Conservation (phyloP, 805 yeast genomes). For the Candida pseudoglaebosa region DNA sequence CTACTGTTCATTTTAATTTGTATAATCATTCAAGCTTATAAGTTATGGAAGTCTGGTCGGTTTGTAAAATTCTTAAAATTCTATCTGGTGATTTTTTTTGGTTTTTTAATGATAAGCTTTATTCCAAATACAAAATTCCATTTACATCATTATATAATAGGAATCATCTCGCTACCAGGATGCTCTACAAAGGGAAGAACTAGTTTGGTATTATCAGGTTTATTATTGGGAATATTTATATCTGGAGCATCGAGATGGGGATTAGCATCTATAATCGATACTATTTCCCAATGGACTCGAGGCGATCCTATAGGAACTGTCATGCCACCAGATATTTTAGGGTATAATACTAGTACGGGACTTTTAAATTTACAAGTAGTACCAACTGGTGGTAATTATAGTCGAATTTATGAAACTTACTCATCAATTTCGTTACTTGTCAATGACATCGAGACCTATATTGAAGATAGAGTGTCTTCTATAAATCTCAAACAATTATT, state of each 20-base stretch:
- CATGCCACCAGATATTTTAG: slow-evolving; percentile 48
- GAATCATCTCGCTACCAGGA: slow-evolving; percentile 75
- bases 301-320: slow-evolving; percentile 64
- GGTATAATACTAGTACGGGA: slow-evolving; percentile 26
- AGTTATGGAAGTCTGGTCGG: slow-evolving; percentile 74
- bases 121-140: slow-evolving; percentile 71
- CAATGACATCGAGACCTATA: slow-evolving; percentile 75
- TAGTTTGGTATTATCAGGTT: slow-evolving; percentile 77
- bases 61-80: slow-evolving; percentile 55
- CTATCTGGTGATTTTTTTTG: slow-evolving; percentile 45
- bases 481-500: slow-evolving; percentile 32
- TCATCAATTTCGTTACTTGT: slow-evolving; percentile 62
- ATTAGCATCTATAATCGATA: slow-evolving; percentile 82
- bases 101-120: slow-evolving; percentile 41
- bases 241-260: slow-evolving; percentile 95
- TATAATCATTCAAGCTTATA: slow-evolving; percentile 68
- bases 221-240: slow-evolving; percentile 71
- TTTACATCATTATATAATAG: slow-evolving; percentile 76
- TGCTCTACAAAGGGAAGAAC: slow-evolving; percentile 70
- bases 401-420: slow-evolving; percentile 19
- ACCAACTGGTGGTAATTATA: slow-evolving; percentile 12
- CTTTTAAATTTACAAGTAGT: slow-evolving; percentile 32
- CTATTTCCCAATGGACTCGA: slow-evolving; percentile 59
- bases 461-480: slow-evolving; percentile 43
- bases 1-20: slow-evolving; percentile 45